phyloP scores from a whole-genome alignment of 208 protist species.

The Trypanosoma mega region DNA sequence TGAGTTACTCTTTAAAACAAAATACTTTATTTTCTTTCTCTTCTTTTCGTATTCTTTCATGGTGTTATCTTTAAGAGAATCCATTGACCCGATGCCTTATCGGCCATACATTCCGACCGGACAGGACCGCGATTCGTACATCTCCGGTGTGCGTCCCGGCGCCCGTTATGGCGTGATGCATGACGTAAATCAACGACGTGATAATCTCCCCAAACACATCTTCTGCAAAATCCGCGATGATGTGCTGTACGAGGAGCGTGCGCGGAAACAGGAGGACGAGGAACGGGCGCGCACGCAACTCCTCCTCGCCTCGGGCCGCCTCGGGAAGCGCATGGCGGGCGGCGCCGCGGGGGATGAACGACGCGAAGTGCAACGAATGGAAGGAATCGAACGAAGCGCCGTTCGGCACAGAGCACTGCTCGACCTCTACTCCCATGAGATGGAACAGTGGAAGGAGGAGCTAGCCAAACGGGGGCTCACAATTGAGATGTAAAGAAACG shows the following conservation, averaged over 20 bases:
- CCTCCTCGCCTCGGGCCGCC: constrained; percentile 32
- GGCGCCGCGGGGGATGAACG: constrained; percentile 33
- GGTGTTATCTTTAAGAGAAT: background rate
- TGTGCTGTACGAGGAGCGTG: constrained; percentile 69
- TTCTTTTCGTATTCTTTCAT: constrained; percentile 16
- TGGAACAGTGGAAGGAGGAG: constrained; percentile 52
- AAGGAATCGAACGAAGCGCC: constrained; percentile 22
- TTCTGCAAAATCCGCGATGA: constrained; percentile 73
- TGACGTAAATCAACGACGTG: constrained; percentile 80
- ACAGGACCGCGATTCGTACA: constrained; percentile 82
- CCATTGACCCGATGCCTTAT: background rate
- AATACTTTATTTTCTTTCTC: constrained; percentile 15
- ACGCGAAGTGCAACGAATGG: constrained; percentile 42
- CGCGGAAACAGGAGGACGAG: constrained; percentile 64
- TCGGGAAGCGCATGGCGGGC: constrained; percentile 51
- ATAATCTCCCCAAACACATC: constrained; percentile 85
- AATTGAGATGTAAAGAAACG: constrained; percentile 18
- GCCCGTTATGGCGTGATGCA: constrained; percentile 60
- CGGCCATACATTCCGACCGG: constrained; percentile 38
- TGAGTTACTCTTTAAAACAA: background rate
- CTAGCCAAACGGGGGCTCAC: constrained; percentile 53
- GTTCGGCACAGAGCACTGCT: constrained; percentile 62
- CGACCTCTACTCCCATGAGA: constrained; percentile 63
- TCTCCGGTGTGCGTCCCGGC: constrained; percentile 73
- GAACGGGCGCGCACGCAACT: constrained; percentile 44